Base-by-base conservation (phyloP, 805 yeast species). In the Ogataea populi-albae region DNA sequence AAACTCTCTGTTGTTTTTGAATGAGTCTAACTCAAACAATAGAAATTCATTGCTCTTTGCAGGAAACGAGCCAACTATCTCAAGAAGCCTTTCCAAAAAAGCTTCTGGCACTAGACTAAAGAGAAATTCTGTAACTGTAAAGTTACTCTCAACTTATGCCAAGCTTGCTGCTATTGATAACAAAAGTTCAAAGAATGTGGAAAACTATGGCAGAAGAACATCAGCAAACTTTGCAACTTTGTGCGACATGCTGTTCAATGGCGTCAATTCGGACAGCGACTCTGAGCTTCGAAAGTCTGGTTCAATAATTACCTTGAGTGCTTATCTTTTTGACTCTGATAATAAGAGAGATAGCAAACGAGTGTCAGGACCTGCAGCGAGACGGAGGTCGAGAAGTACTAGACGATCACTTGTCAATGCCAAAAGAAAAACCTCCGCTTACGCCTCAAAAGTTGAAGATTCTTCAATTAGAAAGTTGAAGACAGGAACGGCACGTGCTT, bases 221-320 rank as follows among this genome's bases (percentile, higher is more conserved):
- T 78, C 86, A 23, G 79, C 86, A 11, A 84, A 83, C 43, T 83
- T 83, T 65, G 93, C 88, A 9, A 73, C 83, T 2, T 64, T 83
- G 27, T 81, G 87, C 65, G 91, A 83, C 61, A 79, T 76, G 58
- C 76, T 83, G 39, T 83, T 83, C 66, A 82, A 76, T 49, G 83
- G 81, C 57, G 88, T 81, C 51, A 73, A 71, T 46, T 30, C 38
- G 3, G 38, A 41, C n/a, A 15, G 24, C 2, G 37, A 39, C 28
- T 24, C 40, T 16, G 35, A 47, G 15, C 37, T 58, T 9, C 41
- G 52, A 34, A 40, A 43, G 16, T 52, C 66, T 2, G 75, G 79
- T 14, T 65, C 68, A n/a, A 78, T 68, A 23, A 81, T 79, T 1
- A 57, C 58, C 11, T 47, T 59, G 51, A 79, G 78, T 40, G 79